Evolutionary conservation across 371 early-diverging fungal species (phyloP).

Genomic region (Dichotomocladium elegans): DNA sequence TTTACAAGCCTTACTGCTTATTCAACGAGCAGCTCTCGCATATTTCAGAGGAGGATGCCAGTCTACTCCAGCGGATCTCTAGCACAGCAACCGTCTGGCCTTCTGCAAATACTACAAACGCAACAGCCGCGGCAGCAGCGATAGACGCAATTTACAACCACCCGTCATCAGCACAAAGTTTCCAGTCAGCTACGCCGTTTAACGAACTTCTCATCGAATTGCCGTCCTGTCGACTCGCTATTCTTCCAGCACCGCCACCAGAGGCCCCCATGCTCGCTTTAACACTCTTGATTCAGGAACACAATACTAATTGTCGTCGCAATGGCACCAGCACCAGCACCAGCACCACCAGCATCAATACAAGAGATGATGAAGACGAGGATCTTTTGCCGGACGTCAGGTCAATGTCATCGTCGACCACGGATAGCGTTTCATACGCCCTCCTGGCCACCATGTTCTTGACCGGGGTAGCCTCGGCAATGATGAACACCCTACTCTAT

Average conservation of each 20-base stretch:
- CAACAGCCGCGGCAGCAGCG: conserved; percentile 2
- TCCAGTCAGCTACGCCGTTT: conserved; percentile 7
- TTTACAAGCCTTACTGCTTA: conserved; percentile 17
- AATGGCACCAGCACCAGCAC: too few relatives aligned
- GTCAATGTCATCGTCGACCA: not conserved
- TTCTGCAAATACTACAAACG: too few relatives aligned
- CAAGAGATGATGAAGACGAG: conserved; percentile 11
- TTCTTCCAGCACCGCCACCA: not conserved
- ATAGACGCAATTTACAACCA: too few relatives aligned
- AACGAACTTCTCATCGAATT: too few relatives aligned
- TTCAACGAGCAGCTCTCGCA: conserved; percentile 19
- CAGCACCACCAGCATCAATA: too few relatives aligned
- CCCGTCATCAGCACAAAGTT: conserved; percentile 7
- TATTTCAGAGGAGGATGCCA: conserved; percentile 22
- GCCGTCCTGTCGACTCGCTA: too few relatives aligned
- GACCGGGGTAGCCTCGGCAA: conserved; percentile 8
- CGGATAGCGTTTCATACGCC: not conserved
- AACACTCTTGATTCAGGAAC: conserved; percentile 9
- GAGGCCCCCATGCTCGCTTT: conserved; percentile 13
- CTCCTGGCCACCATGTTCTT: conserved; percentile 1
- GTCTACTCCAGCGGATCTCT: conserved; percentile 12
- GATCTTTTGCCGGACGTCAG: conserved; percentile 6
- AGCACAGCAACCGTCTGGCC: too few relatives aligned
- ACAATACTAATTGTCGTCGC: too few relatives aligned
- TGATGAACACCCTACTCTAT: conserved; percentile 16